Percentiles rank a stretch among this genome's conserved stretches.
These are phyloP conservation scores for Hygrocybe coccinea DNA, from an alignment of 768 basidiomycete species.

Conservation along the genomic window DNA sequence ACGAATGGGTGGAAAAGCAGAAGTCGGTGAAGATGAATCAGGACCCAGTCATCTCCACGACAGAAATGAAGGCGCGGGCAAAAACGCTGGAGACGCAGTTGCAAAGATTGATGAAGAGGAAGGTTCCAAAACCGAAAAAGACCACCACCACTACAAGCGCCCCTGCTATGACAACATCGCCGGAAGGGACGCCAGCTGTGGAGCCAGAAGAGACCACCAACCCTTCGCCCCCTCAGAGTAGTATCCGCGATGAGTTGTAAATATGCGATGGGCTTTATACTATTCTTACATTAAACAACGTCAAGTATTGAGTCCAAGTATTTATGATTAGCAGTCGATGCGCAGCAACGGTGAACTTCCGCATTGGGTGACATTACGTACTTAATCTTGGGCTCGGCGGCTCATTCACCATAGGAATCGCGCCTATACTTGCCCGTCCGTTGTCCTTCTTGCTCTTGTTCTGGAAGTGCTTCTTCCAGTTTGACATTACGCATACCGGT, in stretches of 20 bases:
- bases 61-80: slow-evolving; percentile 80
- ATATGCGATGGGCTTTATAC: background rate
- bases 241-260: slow-evolving; percentile 12
- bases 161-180: slow-evolving; percentile 18
- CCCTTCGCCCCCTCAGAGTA: background rate
- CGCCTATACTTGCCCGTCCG: background rate
- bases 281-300: too few species aligned
- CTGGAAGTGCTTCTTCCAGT: too few species aligned
- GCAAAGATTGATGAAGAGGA: slow-evolving; percentile 63
- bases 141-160: slow-evolving; percentile 34
- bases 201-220: slow-evolving; percentile 2
- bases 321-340: too few species aligned
- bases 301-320: too few species aligned
- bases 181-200: slow-evolving; percentile 12
- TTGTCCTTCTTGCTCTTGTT: background rate
- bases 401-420: too few species aligned
- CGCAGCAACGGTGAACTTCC: too few species aligned
- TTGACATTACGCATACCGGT: too few species aligned
- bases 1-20: slow-evolving; percentile 78
- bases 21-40: slow-evolving; percentile 66
- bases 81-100: slow-evolving; percentile 74
- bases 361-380: too few species aligned
- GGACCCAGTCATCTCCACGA: slow-evolving; percentile 81
- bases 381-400: too few species aligned
- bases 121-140: slow-evolving; percentile 60